A percentile compares a stretch with the other conserved stretches of the same genome.
phyloP scores from a whole-genome alignment of 805 yeast genomes.

The Ogataea minuta region DNA sequence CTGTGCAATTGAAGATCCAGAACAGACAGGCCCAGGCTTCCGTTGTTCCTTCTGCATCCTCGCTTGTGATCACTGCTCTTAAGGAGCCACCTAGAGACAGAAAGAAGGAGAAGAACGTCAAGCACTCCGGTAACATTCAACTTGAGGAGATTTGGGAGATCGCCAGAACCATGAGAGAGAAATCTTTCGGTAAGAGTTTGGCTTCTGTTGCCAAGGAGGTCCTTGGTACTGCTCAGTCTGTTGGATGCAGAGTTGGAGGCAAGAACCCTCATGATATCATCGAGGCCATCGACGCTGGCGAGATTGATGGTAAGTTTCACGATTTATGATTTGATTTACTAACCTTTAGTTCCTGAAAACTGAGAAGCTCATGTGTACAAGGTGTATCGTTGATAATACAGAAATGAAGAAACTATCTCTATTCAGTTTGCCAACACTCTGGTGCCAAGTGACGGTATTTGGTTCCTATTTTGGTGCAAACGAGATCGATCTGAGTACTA shows the following conservation, averaged over 20 bases:
- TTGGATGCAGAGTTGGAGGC: constrained; percentile 99
- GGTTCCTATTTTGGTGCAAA: constrained; percentile 91
- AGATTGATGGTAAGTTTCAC: constrained; percentile 68
- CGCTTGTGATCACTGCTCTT: constrained; percentile 97
- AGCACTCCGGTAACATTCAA: constrained; percentile 98
- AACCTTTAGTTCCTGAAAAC: constrained; percentile 63
- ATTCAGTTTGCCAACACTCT: constrained; percentile 85
- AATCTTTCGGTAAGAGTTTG: constrained; percentile 96
- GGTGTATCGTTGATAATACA: constrained; percentile 28
- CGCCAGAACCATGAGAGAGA: constrained; percentile 96
- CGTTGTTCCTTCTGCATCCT: constrained; percentile 99
- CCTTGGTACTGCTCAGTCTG: constrained; percentile 99
- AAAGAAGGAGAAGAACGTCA: constrained; percentile 99
- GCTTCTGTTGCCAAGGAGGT: constrained; percentile 98
- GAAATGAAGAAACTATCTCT: constrained; percentile 5
- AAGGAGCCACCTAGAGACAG: constrained; percentile 99
- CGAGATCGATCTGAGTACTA: constrained; percentile 66
- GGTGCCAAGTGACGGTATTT: constrained; percentile 71
- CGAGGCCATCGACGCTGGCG: constrained; percentile 98
- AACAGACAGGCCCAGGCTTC: constrained; percentile 99
- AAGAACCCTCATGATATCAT: constrained; percentile 99
- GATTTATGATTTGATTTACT: neutral
- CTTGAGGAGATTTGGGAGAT: constrained; percentile 94
- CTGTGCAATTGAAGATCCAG: constrained; percentile 97
- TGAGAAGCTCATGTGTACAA: constrained; percentile 38